Base-by-base conservation (phyloP, 2,329 filamentous ascomycete genomes). In the Dendrostoma leiphaemia region DNA sequence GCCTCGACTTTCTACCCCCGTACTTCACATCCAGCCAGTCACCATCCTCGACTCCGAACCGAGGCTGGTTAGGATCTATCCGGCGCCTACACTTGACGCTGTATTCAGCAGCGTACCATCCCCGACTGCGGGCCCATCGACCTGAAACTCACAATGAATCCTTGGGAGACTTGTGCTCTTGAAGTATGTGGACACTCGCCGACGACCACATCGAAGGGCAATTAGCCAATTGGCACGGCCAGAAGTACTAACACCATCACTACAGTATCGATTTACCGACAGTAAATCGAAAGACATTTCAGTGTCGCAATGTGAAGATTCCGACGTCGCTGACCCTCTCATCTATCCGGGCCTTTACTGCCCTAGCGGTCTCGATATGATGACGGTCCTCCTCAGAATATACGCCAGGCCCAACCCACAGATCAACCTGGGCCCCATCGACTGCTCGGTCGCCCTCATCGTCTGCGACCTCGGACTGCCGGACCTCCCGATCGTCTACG, bases 401-500 rank as follows among this genome's bases (percentile, higher is more conserved):
- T 83, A 85, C 32, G 81, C 80, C 17, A 79, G 90, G 54, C 83
- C 85, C 15, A 85, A 90, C 57, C 89, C 90, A 1, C 79, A 87
- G 61, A 85, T 96, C 62, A 82, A 91, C 46, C 85, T 96, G 38
- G 91, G 91, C 6, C 82, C 89, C 1, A 85, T 96, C 31, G 91
- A 96, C 69, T 78, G 90, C 61, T 94, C 90, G 2, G 94, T 90
- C 65, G 88, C 91, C 2, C 85, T 96, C 59, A 82, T 93, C 17
- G 80, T 96, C 37, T 94, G 90, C 70, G 90, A 95, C 68, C 84
- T 91, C 29, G 78, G 81, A 38, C 80, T 82, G 61, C 81, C 88
- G 26, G 90, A 95, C 67, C 76, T 79, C 28, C 91, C 91, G 3
- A 91, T 96, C 56, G 83, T 95, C 8, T 96, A 95, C 67, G 90